Conservation (phyloP, 768 basidiomycete species). For the Podaxis pistillaris region DNA sequence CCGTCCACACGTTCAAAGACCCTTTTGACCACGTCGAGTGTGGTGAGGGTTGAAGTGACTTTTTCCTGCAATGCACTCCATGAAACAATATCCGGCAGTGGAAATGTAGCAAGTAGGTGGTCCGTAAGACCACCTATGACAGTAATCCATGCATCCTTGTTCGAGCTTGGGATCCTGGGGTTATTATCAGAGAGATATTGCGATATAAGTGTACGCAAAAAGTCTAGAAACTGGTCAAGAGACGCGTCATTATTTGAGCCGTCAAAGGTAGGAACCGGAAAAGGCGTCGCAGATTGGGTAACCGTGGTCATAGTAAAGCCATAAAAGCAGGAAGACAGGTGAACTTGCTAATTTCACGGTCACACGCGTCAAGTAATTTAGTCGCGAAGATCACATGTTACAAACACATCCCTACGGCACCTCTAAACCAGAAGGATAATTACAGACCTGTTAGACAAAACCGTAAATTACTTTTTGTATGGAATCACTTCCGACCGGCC, state of each 20-base stretch:
- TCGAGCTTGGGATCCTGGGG: conserved; percentile 28
- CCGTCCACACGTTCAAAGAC: conserved; percentile 31
- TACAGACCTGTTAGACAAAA: background rate
- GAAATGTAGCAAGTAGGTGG: conserved; percentile 52
- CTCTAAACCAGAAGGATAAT: background rate
- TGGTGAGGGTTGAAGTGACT: conserved; percentile 27
- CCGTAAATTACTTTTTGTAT: background rate
- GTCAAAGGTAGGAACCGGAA: conserved; percentile 30
- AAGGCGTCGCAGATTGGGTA: conserved; percentile 25
- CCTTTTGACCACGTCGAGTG: conserved; percentile 53
- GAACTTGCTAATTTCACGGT: background rate
- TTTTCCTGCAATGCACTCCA: conserved; percentile 56
- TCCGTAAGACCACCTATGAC: conserved; percentile 53
- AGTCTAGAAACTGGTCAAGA: conserved; percentile 40
- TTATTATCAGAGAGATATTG: conserved; percentile 34
- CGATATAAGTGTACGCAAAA: conserved; percentile 37
- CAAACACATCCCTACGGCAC: background rate
- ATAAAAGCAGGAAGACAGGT: background rate
- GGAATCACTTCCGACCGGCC: conserved; percentile 67
- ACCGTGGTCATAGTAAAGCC: conserved; percentile 18
- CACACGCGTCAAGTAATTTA: background rate
- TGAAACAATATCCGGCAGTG: conserved; percentile 44
- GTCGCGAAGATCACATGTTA: conserved; percentile 6
- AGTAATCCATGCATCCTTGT: conserved; percentile 45
- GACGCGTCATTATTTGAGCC: conserved; percentile 27